Evolutionary conservation across 176 grass and related monocot genomes (phyloP).

Genomic region (Musa acuminata): DNA sequence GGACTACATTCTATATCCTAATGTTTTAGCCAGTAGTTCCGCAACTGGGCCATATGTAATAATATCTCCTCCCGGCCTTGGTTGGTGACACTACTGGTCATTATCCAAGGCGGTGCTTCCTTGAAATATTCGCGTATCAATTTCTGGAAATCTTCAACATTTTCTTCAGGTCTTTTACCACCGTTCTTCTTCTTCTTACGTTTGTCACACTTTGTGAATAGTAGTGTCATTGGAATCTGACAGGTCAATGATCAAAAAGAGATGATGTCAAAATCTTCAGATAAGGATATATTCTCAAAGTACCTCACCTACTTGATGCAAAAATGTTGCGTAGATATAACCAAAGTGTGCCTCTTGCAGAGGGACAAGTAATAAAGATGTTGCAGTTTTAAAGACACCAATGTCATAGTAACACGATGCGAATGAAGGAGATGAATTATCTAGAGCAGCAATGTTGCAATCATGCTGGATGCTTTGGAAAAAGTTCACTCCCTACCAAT

Average conservation of each 20-base stretch:
- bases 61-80: slow-evolving; percentile 93
- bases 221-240: slow-evolving; percentile 89
- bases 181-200: slow-evolving; percentile 96
- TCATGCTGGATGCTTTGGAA: neutral
- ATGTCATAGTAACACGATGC: neutral
- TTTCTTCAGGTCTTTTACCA: slow-evolving; percentile 83
- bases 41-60: slow-evolving; percentile 88
- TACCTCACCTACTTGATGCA: neutral
- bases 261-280: neutral
- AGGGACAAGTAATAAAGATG: neutral
- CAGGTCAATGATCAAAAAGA: neutral
- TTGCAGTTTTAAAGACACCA: neutral
- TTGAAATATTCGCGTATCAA: slow-evolving; percentile 74
- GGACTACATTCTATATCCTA: slow-evolving; percentile 16
- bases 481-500: neutral
- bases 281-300: neutral
- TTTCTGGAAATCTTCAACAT: slow-evolving; percentile 56
- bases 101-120: slow-evolving; percentile 87
- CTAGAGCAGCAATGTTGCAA: neutral
- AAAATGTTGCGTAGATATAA: neutral
- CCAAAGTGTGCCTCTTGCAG: neutral
- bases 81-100: slow-evolving; percentile 88
- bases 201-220: slow-evolving; percentile 98
- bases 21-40: slow-evolving; percentile 96
- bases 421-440: neutral